Base-by-base conservation (phyloP, 2,329 filamentous ascomycete genomes). In the Metarhizium anisopliae region DNA sequence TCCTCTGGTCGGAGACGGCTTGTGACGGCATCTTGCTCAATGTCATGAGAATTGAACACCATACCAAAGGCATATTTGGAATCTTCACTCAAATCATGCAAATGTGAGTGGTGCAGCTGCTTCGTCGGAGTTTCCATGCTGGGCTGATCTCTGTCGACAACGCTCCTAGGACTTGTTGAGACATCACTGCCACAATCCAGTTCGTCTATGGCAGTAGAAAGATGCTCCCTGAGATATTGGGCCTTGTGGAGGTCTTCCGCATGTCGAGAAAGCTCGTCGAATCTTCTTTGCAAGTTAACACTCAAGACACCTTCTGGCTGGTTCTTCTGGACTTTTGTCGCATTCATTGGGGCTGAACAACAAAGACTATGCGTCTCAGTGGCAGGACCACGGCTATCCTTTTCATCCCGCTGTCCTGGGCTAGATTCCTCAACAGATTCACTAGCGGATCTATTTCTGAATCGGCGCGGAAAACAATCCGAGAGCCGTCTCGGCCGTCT, bases 201-300 rank as follows among this genome's bases (percentile, higher is more conserved):
- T 32, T 32, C 13, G 6, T 42, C 40, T 16, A 36, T 10, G 3
- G 36, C 58, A 42, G 63, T 64, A 14, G 66, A 62, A 13, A 72
- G 60, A 49, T 72, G 68, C 49, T 71, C 67, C 49, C 67, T 61
- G 55, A 69, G 68, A 56, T 72, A 70, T 35, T 67, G 64, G 18
- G 65, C 60, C 50, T 63, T 63, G 52, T 71, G 64, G 5, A 74
- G 64, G 29, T 68, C 66, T 43, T 70, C 59, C 7, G 67, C 65
- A 58, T 72, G 67, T 3, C 67, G 66, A 52, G 68, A 66, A 2
- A 70, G 58, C 45, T 64, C 59, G 52, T 67, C 63, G 49, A 71
- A 66, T 45, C 66, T 58, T 18, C 25, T 36, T 13, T 49, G 55
- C 11, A 59, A n/a, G 16, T 29, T 64, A 54, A 61, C 55, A 36